These are phyloP conservation scores for Aspergillus sergii DNA, from an alignment of 2,329 filamentous ascomycete species.

Conservation along the genomic window DNA sequence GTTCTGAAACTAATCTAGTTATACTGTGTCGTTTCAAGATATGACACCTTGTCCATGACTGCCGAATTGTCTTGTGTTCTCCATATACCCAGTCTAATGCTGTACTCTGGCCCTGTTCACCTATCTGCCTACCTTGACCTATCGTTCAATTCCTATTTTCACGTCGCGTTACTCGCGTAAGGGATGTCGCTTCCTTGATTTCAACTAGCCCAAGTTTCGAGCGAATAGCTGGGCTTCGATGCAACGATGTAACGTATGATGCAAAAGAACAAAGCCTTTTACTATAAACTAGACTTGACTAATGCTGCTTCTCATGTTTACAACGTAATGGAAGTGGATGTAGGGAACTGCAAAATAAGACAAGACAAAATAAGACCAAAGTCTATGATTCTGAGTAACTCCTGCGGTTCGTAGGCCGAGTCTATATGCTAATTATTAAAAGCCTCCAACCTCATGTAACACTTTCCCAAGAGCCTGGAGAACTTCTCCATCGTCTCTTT, in stretches of 20 bases:
- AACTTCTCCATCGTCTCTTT: constrained; percentile 40
- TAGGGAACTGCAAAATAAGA: neutral
- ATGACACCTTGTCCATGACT: neutral
- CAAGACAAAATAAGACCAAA: neutral
- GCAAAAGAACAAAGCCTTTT: neutral
- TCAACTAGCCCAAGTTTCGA: neutral
- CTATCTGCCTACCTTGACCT: neutral
- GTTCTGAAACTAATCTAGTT: neutral
- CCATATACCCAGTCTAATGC: constrained; percentile 18
- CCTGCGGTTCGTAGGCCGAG: neutral
- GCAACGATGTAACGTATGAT: neutral
- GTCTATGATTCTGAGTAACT: neutral
- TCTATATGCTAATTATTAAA: constrained; percentile 4
- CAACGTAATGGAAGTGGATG: neutral
- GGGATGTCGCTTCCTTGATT: neutral
- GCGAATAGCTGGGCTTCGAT: neutral
- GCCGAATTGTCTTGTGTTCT: constrained; percentile 12
- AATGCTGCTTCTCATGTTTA: neutral
- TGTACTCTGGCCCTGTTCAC: constrained; percentile 11
- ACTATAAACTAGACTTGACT: neutral
- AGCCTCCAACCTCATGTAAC: constrained; percentile 61
- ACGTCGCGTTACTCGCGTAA: neutral
- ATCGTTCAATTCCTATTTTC: neutral
- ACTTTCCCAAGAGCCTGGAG: constrained; percentile 59
- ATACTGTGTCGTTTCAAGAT: neutral